A percentile compares a stretch with the other conserved stretches of the same genome.
These are phyloP conservation scores for Besnoitia besnoiti DNA, from an alignment of 169 alveolate species.

Conservation along the genomic window DNA sequence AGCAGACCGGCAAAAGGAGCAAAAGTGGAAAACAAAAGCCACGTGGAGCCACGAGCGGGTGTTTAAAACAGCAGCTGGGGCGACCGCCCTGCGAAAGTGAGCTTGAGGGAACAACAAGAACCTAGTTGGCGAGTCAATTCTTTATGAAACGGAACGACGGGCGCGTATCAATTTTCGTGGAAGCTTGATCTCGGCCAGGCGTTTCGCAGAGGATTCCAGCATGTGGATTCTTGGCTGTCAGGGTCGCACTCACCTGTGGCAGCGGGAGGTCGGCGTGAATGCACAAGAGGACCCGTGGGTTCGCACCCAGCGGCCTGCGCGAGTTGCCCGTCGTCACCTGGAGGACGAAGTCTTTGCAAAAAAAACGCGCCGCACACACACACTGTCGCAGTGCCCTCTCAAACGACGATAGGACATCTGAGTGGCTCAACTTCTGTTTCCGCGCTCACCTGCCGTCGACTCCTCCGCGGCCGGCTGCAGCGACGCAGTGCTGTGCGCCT, in stretches of 20 bases:
- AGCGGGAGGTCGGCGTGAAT: constrained; percentile 3
- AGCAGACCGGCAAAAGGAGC: background rate
- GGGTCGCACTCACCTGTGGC: background rate
- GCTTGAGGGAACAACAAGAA: background rate
- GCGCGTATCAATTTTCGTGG: background rate
- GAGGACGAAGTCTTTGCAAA: background rate
- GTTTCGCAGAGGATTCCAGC: background rate
- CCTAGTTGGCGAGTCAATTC: background rate
- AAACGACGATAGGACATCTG: background rate
- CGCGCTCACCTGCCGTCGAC: background rate
- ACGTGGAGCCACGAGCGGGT: background rate
- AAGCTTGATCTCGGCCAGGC: background rate
- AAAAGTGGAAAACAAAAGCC: background rate
- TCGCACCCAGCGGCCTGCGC: background rate
- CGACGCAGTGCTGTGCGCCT: background rate
- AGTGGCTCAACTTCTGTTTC: too few species aligned
- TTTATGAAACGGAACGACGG: too few species aligned
- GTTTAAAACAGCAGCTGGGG: background rate
- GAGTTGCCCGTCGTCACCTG: constrained; percentile 23
- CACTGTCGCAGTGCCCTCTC: background rate
- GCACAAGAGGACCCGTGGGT: background rate
- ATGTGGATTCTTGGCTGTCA: background rate
- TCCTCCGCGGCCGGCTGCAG: background rate
- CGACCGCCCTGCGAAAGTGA: background rate
- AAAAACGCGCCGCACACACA: background rate